These are phyloP conservation scores for Tricholoma furcatifolium DNA, from an alignment of 768 basidiomycete genomes.

Conservation along the genomic window DNA sequence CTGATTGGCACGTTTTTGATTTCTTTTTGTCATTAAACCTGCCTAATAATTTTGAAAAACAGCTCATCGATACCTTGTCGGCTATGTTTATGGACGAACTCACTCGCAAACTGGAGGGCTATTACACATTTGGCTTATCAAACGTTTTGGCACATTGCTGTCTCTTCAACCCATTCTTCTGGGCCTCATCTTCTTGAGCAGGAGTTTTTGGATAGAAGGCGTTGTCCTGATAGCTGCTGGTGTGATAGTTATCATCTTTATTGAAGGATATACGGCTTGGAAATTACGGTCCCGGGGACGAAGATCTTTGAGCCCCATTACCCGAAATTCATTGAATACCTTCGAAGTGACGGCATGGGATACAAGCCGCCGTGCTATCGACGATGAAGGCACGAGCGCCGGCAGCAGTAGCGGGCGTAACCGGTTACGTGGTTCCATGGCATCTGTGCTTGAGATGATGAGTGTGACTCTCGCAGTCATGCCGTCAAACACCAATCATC, in stretches of 20 bases:
- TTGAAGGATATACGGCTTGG: slow-evolving; percentile 56
- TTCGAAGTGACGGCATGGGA: slow-evolving; percentile 48
- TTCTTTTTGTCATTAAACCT: background rate
- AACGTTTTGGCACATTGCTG: slow-evolving; percentile 68
- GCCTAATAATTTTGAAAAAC: slow-evolving; percentile 3
- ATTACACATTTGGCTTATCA: slow-evolving; percentile 73
- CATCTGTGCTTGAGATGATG: slow-evolving; percentile 85
- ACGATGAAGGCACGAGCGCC: slow-evolving; percentile 52
- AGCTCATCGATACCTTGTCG: slow-evolving; percentile 82
- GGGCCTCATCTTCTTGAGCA: slow-evolving; percentile 68
- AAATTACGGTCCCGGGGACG: slow-evolving; percentile 49
- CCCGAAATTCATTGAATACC: slow-evolving; percentile 54
- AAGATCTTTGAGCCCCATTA: slow-evolving; percentile 51
- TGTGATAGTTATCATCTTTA: slow-evolving; percentile 49
- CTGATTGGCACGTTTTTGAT: slow-evolving; percentile 53
- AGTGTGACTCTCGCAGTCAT: slow-evolving; percentile 72
- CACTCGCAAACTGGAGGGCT: slow-evolving; percentile 75
- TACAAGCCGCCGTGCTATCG: slow-evolving; percentile 30
- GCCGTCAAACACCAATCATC: slow-evolving; percentile 54
- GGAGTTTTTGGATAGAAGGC: slow-evolving; percentile 71
- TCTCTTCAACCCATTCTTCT: slow-evolving; percentile 74
- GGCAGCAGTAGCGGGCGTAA: slow-evolving; percentile 42
- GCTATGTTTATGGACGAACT: slow-evolving; percentile 74
- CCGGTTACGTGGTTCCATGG: slow-evolving; percentile 69
- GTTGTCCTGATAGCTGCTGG: slow-evolving; percentile 60